A percentile compares a stretch with the other conserved stretches of the same genome.
phyloP scores from a whole-genome alignment of 306 rosid genomes.

The Fragaria iinumae region DNA sequence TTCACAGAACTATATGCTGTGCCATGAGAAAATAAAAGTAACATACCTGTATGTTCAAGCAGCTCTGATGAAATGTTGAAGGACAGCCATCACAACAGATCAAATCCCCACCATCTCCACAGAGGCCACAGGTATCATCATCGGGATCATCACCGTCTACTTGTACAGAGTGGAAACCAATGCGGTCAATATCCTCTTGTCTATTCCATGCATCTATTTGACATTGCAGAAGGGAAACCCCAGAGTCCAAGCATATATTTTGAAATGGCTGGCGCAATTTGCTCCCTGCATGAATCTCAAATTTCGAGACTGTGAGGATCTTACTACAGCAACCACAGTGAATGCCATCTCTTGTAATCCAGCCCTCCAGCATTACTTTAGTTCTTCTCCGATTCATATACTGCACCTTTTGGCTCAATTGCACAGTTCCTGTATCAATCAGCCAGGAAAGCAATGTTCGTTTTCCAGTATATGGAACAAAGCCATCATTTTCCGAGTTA shows the following conservation, averaged over 20 bases:
- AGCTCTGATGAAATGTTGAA: conserved; percentile 88
- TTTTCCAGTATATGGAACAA: conserved; percentile 90
- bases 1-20: conserved; percentile 2
- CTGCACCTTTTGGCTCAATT: conserved; percentile 85
- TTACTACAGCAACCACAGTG: conserved; percentile 97
- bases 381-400: conserved; percentile 78
- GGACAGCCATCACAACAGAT: conserved; percentile 98
- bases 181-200: conserved; percentile 59
- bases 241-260: conserved; percentile 86
- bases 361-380: conserved; percentile 78
- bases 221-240: conserved; percentile 86
- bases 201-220: conserved; percentile 89
- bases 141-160: conserved; percentile 84
- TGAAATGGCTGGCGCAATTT: conserved; percentile 89
- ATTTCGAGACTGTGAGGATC: conserved; percentile 86
- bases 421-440: conserved; percentile 73
- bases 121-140: conserved; percentile 92
- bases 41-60: conserved; percentile 71
- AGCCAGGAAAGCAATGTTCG: conserved; percentile 93
- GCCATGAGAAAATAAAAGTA: conserved; percentile 14
- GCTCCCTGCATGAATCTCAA: conserved; percentile 96
- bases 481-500: conserved; percentile 76
- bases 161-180: conserved; percentile 64
- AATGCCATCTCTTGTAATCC: conserved; percentile 94
- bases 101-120: conserved; percentile 97